A percentile compares a stretch with the other conserved stretches of the same genome.
Evolutionary conservation across 768 basidiomycete species (phyloP).

Genomic region (Leccinum arenicola): DNA sequence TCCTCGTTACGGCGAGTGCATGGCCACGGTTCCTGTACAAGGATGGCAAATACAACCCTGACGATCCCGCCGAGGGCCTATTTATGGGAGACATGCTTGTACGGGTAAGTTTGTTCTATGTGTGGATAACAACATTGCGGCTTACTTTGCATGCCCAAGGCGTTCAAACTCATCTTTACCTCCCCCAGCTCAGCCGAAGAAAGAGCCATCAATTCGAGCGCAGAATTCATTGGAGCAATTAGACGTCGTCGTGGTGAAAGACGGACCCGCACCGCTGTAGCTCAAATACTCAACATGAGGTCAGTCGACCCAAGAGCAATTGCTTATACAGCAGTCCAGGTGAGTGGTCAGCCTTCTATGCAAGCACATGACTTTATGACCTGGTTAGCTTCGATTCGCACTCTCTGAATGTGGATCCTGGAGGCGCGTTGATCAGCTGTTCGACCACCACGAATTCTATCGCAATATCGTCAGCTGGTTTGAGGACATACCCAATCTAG

Average conservation of each 20-base stretch:
- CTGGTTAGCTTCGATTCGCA: not conserved
- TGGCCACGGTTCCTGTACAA: not conserved
- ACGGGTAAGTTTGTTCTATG: not conserved
- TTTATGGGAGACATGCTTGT: not conserved
- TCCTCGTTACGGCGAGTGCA: not conserved
- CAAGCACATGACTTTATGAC: not conserved
- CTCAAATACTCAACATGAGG: not conserved
- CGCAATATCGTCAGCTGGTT: not conserved
- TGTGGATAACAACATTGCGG: not conserved
- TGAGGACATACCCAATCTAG: not conserved
- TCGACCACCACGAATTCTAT: not conserved
- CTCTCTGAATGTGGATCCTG: not conserved
- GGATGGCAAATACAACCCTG: not conserved
- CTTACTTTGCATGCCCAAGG: not conserved
- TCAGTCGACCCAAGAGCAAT: not conserved
- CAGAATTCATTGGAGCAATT: not conserved
- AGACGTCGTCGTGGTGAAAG: not conserved
- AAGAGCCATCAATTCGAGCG: too few species aligned
- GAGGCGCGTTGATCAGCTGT: not conserved
- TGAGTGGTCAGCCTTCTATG: not conserved
- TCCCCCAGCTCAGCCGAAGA: not conserved
- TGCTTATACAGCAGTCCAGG: not conserved
- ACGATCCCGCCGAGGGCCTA: not conserved
- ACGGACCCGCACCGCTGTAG: not conserved
- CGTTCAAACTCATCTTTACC: not conserved